Percentiles rank a stretch among this genome's conserved stretches.
These are phyloP conservation scores for Gossypium lobatum DNA, from an alignment of 441 rosid genomes.

Conservation along the genomic window DNA sequence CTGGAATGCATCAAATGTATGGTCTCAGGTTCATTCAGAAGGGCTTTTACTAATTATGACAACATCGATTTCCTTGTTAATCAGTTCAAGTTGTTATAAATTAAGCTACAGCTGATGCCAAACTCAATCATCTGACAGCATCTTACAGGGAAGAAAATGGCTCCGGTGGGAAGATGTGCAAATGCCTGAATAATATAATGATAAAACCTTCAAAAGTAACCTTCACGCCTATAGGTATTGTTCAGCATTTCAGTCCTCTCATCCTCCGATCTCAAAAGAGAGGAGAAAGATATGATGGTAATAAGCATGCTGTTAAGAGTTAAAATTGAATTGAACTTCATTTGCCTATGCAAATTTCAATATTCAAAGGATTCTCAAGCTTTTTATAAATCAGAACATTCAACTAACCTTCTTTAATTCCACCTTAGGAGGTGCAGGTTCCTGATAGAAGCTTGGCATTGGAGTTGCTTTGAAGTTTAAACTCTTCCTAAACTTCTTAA, in stretches of 20 bases:
- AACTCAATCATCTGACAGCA: neutral
- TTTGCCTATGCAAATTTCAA: neutral
- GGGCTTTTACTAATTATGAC: neutral
- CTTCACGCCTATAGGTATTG: neutral
- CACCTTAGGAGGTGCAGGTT: conserved; percentile 77
- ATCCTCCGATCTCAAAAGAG: neutral
- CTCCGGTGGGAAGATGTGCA: neutral
- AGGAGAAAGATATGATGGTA: neutral
- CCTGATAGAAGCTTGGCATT: conserved; percentile 97
- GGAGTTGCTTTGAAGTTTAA: conserved; percentile 95
- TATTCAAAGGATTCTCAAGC: no score
- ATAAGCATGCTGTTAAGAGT: neutral
- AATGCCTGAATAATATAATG: neutral
- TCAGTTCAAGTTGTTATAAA: neutral
- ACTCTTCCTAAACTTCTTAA: conserved; percentile 84
- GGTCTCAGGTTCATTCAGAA: neutral
- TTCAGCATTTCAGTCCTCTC: neutral
- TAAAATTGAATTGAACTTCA: neutral
- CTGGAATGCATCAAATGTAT: neutral
- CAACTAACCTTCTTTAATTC: conserved; percentile 81
- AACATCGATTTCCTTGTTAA: neutral
- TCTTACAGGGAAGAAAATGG: neutral
- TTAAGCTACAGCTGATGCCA: neutral
- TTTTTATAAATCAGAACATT: neutral
- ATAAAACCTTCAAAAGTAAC: neutral